Evolutionary conservation across 768 basidiomycete species (phyloP).

Genomic region (Pleurotus ostreatus): DNA sequence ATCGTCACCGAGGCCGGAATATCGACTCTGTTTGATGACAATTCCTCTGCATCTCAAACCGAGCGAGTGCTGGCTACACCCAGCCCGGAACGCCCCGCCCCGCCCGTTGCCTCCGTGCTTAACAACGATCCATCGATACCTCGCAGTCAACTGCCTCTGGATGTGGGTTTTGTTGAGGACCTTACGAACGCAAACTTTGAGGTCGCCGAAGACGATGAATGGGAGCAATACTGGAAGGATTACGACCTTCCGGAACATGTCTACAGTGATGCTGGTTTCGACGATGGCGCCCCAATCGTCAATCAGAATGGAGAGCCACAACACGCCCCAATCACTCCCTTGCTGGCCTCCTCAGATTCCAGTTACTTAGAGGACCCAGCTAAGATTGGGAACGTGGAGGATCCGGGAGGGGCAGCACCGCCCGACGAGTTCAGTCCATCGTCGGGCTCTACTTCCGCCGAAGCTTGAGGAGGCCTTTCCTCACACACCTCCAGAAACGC

Average conservation of each 20-base stretch:
- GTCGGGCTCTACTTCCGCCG: too few species aligned
- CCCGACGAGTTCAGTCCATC: too few species aligned
- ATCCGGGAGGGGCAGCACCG: too few species aligned
- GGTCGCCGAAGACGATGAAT: conserved; percentile 34
- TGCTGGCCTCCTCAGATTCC: too few species aligned
- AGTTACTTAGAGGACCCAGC: too few species aligned
- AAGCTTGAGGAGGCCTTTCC: too few species aligned
- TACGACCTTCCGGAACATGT: conserved; percentile 37
- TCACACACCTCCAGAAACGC: too few species aligned
- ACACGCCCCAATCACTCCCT: too few species aligned
- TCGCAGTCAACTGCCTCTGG: conserved; percentile 18
- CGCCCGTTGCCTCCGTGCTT: not conserved
- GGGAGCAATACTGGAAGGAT: conserved; percentile 43
- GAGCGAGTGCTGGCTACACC: conserved; percentile 10
- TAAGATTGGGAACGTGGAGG: too few species aligned
- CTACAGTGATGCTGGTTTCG: conserved; percentile 17
- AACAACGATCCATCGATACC: too few species aligned
- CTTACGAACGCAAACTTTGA: conserved; percentile 13
- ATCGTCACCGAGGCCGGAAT: conserved; percentile 66
- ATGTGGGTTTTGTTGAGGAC: conserved; percentile 29
- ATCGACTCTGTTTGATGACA: conserved; percentile 20
- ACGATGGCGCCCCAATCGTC: not conserved
- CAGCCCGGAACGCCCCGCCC: conserved; percentile 10
- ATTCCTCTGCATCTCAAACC: conserved; percentile 1
- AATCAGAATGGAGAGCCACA: too few species aligned